These are phyloP conservation scores for Diddensiella caesifluorescens DNA, from an alignment of 805 yeast genomes.

Conservation along the genomic window DNA sequence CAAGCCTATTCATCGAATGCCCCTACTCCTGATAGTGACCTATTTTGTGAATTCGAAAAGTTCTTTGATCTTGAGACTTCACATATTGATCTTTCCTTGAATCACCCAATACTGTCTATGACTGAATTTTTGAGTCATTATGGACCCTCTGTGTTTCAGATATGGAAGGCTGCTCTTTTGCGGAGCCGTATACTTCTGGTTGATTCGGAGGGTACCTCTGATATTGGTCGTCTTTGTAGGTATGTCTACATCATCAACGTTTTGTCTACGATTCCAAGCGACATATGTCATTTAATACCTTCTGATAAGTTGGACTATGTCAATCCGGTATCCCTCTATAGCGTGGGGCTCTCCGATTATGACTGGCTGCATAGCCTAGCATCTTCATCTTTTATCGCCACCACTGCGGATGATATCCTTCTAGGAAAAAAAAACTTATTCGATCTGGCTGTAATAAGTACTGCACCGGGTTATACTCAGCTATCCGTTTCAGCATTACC, in stretches of 20 bases:
- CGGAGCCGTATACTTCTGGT: conserved; percentile 50
- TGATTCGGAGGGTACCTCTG: conserved; percentile 30
- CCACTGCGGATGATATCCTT: conserved; percentile 63
- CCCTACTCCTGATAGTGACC: neutral
- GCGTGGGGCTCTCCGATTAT: conserved; percentile 57
- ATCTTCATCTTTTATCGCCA: conserved; percentile 45
- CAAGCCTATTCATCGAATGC: neutral
- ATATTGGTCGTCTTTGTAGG: conserved; percentile 40
- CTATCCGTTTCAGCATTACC: neutral
- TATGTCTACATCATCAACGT: conserved; percentile 55
- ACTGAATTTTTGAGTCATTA: conserved; percentile 42
- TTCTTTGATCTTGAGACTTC: conserved; percentile 32
- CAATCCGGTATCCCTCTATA: conserved; percentile 38
- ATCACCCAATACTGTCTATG: conserved; percentile 36
- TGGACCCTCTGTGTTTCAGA: conserved; percentile 61
- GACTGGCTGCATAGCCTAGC: conserved; percentile 30
- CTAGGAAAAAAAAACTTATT: conserved; percentile 48
- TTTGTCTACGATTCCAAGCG: conserved; percentile 59
- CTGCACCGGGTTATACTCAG: neutral
- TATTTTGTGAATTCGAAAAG: conserved; percentile 11
- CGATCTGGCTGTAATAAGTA: conserved; percentile 38
- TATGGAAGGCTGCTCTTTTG: conserved; percentile 59
- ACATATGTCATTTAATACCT: conserved; percentile 37
- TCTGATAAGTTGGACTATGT: conserved; percentile 19
- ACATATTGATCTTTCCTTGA: conserved; percentile 34